Evolutionary conservation across 2,329 filamentous ascomycete species (phyloP), one percentile per base, ranked within the genome.

Genomic region (Monilinia fructigena): DNA sequence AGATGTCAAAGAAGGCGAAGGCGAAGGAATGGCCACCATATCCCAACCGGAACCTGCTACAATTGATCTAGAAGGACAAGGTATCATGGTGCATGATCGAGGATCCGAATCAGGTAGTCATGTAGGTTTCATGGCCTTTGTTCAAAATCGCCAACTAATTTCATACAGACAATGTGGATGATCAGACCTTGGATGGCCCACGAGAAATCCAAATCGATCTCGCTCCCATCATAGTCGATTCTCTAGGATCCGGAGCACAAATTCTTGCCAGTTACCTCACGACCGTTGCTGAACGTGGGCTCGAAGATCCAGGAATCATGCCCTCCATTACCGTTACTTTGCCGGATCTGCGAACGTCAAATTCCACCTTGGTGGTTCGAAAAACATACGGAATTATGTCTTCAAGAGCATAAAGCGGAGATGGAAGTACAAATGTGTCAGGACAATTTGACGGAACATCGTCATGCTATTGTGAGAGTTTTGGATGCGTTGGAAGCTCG

Each of bases 311-410:
- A 26, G 85, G 86, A 60, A 89, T 74, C 89, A 93, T 76, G 88
- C 92, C 12, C 92, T 3, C 93, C 94, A 0, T 82, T 88, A 14
- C 92, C 93, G 0, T 90, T 98, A 5, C 85, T 99, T 20, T 99
- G 95, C 78, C 92, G 95, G 63, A 98, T 99, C 65, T 99, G 95
- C 77, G 95, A 99, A 77, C 91, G 95, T 64, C 92, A 97, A 69
- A 98, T 99, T 68, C 92, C 92, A 5, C 93, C 94, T 0, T 99
- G 95, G 95, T 99, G 95, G 96, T 99, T 99, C 73, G 95, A 99
- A 79, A 99, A 98, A 78, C 95, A 99, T 77, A 97, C 94, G 2
- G 96, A 99, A 74, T 81, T 98, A 26, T 99, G 95, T 75, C 82
- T 97, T 65, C 93, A 98, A 76, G 95, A 99, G 76, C 95, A 99